phyloP scores from a whole-genome alignment of 257 asterid species.

The Verbascum thapsus region DNA sequence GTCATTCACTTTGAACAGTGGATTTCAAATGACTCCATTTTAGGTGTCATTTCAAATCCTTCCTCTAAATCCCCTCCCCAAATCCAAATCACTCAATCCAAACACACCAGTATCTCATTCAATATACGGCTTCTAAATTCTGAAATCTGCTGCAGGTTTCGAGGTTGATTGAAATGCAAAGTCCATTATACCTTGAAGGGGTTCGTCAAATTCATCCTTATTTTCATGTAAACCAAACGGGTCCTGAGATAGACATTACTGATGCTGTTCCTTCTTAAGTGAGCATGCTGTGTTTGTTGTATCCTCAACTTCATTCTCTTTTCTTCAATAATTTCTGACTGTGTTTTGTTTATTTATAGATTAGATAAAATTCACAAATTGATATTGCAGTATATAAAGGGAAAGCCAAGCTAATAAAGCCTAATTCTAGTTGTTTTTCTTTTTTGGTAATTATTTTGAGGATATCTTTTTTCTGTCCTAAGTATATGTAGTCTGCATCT shows the following conservation, averaged over 20 bases:
- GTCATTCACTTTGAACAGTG: too few species aligned
- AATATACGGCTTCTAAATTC: too few species aligned
- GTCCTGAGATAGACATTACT: slow-evolving; percentile 26
- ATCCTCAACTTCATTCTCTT: not conserved
- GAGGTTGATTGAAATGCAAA: slow-evolving; percentile 91
- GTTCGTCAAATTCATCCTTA: slow-evolving; percentile 69
- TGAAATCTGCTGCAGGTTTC: slow-evolving; percentile 64
- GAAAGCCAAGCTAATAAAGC: not conserved
- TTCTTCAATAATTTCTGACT: not conserved
- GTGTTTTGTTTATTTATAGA: not conserved
- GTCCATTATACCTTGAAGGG: slow-evolving; percentile 71
- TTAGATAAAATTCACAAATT: not conserved
- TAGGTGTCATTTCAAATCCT: too few species aligned
- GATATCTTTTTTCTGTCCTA: too few species aligned
- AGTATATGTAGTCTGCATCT: too few species aligned
- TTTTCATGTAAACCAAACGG: slow-evolving; percentile 48
- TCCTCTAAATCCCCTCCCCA: too few species aligned
- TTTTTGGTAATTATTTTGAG: too few species aligned
- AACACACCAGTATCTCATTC: too few species aligned
- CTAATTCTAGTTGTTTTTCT: too few species aligned
- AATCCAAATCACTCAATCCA: too few species aligned
- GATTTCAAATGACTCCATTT: too few species aligned
- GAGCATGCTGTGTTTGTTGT: not conserved
- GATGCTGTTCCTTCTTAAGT: slow-evolving; percentile 28
- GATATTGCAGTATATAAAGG: not conserved